Evolutionary conservation across 495 filamentous ascomycete species (phyloP).

Genomic region (Lasiosphaeria hispida): DNA sequence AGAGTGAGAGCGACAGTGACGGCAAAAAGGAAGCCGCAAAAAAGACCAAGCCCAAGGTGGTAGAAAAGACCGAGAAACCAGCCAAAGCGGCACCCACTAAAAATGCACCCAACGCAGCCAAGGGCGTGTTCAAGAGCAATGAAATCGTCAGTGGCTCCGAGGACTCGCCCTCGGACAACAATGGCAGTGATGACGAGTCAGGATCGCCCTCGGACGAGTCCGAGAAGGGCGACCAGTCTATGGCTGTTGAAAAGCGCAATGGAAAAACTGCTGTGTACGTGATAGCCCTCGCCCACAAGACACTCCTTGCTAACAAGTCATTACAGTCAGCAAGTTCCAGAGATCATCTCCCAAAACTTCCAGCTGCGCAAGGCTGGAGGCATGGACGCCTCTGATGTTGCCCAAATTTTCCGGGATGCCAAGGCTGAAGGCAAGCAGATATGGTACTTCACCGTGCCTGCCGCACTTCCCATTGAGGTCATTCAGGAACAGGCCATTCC

Average conservation of each 20-base stretch:
- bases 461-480: slow-evolving; percentile 47
- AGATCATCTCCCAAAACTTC: slow-evolving; percentile 30
- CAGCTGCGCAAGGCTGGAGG: slow-evolving; percentile 31
- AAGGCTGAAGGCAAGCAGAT: slow-evolving; percentile 49
- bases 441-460: slow-evolving; percentile 51
- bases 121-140: slow-evolving; percentile 16
- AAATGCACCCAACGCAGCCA: not conserved
- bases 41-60: slow-evolving; percentile 8
- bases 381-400: slow-evolving; percentile 38
- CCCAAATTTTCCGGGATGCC: slow-evolving; percentile 39
- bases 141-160: slow-evolving; percentile 29
- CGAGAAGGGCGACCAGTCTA: slow-evolving; percentile 26
- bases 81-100: not conserved
- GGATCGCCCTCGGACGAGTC: slow-evolving; percentile 14
- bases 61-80: slow-evolving; percentile 19
- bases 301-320: slow-evolving; percentile 17
- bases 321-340: slow-evolving; percentile 13
- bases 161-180: slow-evolving; percentile 14
- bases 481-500: slow-evolving; percentile 46
- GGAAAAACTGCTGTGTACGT: slow-evolving; percentile 25
- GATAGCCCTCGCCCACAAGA: too few relatives aligned
- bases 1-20: slow-evolving; percentile 31
- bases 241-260: slow-evolving; percentile 28
- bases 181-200: not conserved
- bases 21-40: slow-evolving; percentile 14